These are phyloP conservation scores for Truncatella angustata DNA, from an alignment of 2,329 filamentous ascomycete species.

Conservation along the genomic window DNA sequence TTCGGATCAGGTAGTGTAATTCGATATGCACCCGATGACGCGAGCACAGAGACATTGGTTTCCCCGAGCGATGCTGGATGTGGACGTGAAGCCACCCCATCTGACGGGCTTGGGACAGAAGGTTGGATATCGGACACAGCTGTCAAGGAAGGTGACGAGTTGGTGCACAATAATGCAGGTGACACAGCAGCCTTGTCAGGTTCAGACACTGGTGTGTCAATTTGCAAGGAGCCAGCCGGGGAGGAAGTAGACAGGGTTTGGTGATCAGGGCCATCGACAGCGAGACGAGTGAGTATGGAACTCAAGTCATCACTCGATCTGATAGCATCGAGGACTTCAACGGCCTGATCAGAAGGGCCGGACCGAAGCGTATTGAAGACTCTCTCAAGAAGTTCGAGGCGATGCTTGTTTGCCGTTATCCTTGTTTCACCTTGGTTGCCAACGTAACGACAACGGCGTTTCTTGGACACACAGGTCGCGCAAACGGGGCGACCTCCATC, in stretches of 20 bases:
- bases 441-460: conserved; percentile 28
- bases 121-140: not conserved
- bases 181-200: too few species aligned
- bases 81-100: not conserved
- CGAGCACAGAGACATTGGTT: not conserved
- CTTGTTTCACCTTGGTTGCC: conserved; percentile 29
- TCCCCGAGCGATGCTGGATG: not conserved
- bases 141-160: not conserved
- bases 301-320: conserved; percentile 16
- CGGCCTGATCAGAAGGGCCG: conserved; percentile 21
- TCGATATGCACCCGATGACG: conserved; percentile 15
- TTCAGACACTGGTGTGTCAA: too few species aligned
- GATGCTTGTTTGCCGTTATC: conserved; percentile 26
- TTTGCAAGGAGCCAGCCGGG: too few species aligned
- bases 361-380: conserved; percentile 23
- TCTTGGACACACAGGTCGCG: conserved; percentile 24
- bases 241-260: too few species aligned
- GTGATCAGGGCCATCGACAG: not conserved
- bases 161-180: not conserved
- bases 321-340: conserved; percentile 22
- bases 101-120: not conserved
- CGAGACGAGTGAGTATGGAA: not conserved
- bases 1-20: conserved; percentile 18
- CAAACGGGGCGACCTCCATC: conserved; percentile 30
- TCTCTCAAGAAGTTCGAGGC: conserved; percentile 26